These are phyloP conservation scores for Coemansia reversa DNA, from an alignment of 192 early-diverging fungal genomes.

Conservation along the genomic window DNA sequence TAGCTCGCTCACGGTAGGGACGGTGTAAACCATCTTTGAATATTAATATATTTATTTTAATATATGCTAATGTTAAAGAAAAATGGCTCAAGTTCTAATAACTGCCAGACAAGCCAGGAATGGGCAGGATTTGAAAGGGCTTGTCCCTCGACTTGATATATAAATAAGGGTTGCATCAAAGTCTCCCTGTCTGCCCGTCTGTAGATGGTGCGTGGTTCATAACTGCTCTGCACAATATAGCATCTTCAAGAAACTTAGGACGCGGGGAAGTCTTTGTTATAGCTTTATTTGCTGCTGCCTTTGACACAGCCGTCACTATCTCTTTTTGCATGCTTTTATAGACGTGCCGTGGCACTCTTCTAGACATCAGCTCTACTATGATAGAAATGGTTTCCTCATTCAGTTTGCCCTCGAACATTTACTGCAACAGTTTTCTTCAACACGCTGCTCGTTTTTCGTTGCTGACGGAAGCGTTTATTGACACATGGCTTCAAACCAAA, in stretches of 20 bases:
- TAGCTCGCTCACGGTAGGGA: slow-evolving; percentile 22
- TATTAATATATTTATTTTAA: slow-evolving; percentile 6
- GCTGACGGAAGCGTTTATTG: slow-evolving; percentile 56
- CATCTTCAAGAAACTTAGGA: too few relatives aligned
- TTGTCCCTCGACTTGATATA: too few relatives aligned
- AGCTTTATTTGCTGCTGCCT: too few relatives aligned
- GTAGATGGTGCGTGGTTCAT: too few relatives aligned
- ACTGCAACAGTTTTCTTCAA: slow-evolving; percentile 11
- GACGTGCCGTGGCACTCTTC: too few relatives aligned
- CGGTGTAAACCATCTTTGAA: slow-evolving; percentile 2
- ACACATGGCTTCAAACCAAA: slow-evolving; percentile 56
- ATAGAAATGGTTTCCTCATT: slow-evolving; percentile 1
- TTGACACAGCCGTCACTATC: too few relatives aligned
- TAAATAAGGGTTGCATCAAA: too few relatives aligned
- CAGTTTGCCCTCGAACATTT: slow-evolving; percentile 13
- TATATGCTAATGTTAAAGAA: background rate
- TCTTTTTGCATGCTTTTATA: too few relatives aligned
- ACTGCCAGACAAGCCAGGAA: background rate
- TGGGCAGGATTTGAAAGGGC: too few relatives aligned
- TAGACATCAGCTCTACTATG: background rate
- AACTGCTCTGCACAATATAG: too few relatives aligned
- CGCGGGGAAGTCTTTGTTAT: too few relatives aligned
- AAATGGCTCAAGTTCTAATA: background rate
- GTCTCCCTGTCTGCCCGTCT: too few relatives aligned
- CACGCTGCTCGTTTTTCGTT: slow-evolving; percentile 21